phyloP scores from a whole-genome alignment of 129 eudicot species.

The Flaveria bidentis region DNA sequence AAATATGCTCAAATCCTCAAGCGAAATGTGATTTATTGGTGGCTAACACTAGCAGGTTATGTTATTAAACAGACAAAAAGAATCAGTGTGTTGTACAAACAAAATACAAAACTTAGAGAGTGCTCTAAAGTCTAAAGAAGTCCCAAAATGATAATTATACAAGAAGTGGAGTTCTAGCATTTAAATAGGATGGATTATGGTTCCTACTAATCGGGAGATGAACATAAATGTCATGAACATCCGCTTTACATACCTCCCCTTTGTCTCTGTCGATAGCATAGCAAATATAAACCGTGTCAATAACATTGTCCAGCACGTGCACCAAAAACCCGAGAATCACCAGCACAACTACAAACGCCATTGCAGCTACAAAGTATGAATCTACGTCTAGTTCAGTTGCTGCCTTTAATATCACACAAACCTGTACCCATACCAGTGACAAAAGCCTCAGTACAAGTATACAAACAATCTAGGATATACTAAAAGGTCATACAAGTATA shows the following conservation, averaged over 20 bases:
- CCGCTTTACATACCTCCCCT: slow-evolving; percentile 82
- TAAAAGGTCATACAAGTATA: not conserved
- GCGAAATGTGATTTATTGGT: slow-evolving; percentile 11
- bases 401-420: slow-evolving; percentile 63
- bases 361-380: slow-evolving; percentile 62
- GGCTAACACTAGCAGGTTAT: slow-evolving; percentile 14
- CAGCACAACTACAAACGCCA: slow-evolving; percentile 60
- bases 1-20: slow-evolving; percentile 1
- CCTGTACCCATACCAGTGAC: slow-evolving; percentile 47
- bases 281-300: slow-evolving; percentile 86
- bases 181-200: slow-evolving; percentile 49
- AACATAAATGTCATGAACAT: slow-evolving; percentile 85
- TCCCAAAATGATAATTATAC: slow-evolving; percentile 36
- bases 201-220: slow-evolving; percentile 82
- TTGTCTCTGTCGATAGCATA: slow-evolving; percentile 86
- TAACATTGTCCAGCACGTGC: slow-evolving; percentile 70
- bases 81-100: slow-evolving; percentile 29
- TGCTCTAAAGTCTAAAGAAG: not conserved
- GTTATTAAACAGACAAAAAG: slow-evolving; percentile 31
- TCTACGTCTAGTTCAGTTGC: slow-evolving; percentile 56
- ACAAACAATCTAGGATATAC: not conserved
- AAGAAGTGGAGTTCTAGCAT: slow-evolving; percentile 55
- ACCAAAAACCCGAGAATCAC: slow-evolving; percentile 62
- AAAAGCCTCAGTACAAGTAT: not conserved
- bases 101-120: slow-evolving; percentile 31